Percentiles rank a stretch among this genome's conserved stretches.
These are phyloP conservation scores for Graphilbum sp. DNA, from an alignment of 2,329 filamentous ascomycete genomes.

Conservation along the genomic window DNA sequence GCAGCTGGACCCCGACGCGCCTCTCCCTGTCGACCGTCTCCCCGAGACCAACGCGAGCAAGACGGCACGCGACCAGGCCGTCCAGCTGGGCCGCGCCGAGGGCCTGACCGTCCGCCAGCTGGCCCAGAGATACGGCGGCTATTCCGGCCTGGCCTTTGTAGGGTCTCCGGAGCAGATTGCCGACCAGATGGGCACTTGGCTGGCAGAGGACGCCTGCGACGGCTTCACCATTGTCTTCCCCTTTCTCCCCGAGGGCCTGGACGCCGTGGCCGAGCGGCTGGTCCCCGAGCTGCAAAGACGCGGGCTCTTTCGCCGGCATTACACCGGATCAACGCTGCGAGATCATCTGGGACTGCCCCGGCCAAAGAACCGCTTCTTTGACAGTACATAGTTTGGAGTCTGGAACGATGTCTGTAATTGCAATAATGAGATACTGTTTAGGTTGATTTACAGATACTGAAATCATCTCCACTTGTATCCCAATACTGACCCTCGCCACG, in stretches of 20 bases:
- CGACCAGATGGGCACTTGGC: constrained; percentile 50
- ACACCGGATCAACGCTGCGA: constrained; percentile 30
- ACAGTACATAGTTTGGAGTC: too few relatives aligned
- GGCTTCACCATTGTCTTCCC: constrained; percentile 49
- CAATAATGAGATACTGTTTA: too few relatives aligned
- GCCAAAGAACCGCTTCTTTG: constrained; percentile 23
- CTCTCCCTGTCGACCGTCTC: constrained; percentile 28
- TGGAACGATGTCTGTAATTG: too few relatives aligned
- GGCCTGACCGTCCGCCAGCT: constrained; percentile 26
- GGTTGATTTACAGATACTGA: too few relatives aligned
- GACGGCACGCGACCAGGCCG: constrained; percentile 21
- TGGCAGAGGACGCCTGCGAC: constrained; percentile 52
- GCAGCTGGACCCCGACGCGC: constrained; percentile 14
- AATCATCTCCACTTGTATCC: too few relatives aligned
- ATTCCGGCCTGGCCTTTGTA: constrained; percentile 22
- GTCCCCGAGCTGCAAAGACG: constrained; percentile 43
- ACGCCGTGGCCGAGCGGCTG: constrained; percentile 47
- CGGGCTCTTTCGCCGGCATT: constrained; percentile 33
- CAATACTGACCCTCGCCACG: too few relatives aligned
- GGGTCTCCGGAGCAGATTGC: constrained; percentile 51
- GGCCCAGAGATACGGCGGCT: constrained; percentile 27
- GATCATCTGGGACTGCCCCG: constrained; percentile 36
- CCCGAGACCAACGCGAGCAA: constrained; percentile 39
- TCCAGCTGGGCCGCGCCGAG: constrained; percentile 21
- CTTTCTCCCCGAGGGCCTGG: constrained; percentile 38